Percentiles rank a stretch among this genome's conserved stretches.
These are phyloP conservation scores for Colletotrichum tamarilloi DNA, from an alignment of 2,329 filamentous ascomycete species.

Conservation along the genomic window DNA sequence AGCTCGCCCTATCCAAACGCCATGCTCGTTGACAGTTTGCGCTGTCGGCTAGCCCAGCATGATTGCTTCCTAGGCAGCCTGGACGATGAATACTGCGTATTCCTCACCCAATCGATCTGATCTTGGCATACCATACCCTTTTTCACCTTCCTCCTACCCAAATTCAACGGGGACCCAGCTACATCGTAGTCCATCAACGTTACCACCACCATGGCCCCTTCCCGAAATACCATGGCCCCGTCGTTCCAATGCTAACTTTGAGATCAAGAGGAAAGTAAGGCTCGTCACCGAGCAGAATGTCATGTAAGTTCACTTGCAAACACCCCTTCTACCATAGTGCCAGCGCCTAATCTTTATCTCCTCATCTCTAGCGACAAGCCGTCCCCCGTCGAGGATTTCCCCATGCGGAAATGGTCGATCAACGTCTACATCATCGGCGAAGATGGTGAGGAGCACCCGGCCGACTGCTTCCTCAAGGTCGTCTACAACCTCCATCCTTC, in stretches of 20 bases:
- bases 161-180: not conserved
- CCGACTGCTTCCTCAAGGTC: slow-evolving; percentile 90
- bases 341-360: slow-evolving; percentile 36
- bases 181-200: not conserved
- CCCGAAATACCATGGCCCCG: not conserved
- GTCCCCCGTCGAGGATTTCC: slow-evolving; percentile 86
- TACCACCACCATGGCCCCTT: not conserved
- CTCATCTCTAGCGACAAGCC: slow-evolving; percentile 73
- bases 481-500: slow-evolving; percentile 94
- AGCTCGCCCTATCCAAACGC: not conserved
- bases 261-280: slow-evolving; percentile 85
- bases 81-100: not conserved
- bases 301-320: slow-evolving; percentile 67
- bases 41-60: not conserved
- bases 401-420: slow-evolving; percentile 93
- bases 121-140: not conserved
- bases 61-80: not conserved
- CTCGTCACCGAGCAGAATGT: slow-evolving; percentile 91
- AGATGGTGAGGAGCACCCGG: slow-evolving; percentile 84
- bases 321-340: not conserved
- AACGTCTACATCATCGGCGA: slow-evolving; percentile 87
- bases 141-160: not conserved
- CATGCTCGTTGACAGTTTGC: slow-evolving; percentile 14
- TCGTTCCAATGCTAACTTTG: slow-evolving; percentile 25
- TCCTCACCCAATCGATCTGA: not conserved